Evolutionary conservation across 257 asterid species (phyloP).

Genomic region (Rhazya stricta): DNA sequence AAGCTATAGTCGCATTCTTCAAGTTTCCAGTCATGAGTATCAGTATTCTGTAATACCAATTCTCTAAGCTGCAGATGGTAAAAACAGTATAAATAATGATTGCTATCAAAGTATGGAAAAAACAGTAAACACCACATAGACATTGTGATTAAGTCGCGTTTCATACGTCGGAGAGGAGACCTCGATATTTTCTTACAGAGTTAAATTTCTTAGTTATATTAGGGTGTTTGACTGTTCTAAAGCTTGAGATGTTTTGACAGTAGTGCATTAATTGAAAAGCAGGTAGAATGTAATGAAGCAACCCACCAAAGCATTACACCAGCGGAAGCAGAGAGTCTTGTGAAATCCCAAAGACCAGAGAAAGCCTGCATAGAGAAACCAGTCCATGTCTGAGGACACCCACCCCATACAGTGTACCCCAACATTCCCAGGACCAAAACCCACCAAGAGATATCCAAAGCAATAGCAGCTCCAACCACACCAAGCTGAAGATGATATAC

Average conservation of each 20-base stretch:
- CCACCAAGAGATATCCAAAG: slow-evolving; percentile 56
- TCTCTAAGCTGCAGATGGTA: slow-evolving; percentile 40
- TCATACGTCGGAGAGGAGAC: no score
- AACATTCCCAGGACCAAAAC: slow-evolving; percentile 32
- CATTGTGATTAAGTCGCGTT: no score
- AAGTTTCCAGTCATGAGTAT: slow-evolving; percentile 69
- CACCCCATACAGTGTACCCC: slow-evolving; percentile 45
- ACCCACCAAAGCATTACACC: slow-evolving; percentile 62
- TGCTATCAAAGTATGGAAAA: no score
- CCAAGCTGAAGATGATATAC: slow-evolving; percentile 44
- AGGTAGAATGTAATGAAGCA: no score
- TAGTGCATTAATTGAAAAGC: no score
- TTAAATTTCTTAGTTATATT: no score
- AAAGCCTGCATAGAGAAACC: slow-evolving; percentile 61
- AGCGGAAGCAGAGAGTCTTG: slow-evolving; percentile 62
- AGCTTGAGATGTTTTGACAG: neutral
- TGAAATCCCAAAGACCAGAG: slow-evolving; percentile 63
- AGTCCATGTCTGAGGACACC: slow-evolving; percentile 58
- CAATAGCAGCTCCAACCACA: slow-evolving; percentile 43
- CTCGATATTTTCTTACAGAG: no score
- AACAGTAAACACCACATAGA: no score
- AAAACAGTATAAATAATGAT: slow-evolving; percentile 8
- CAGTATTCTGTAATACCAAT: slow-evolving; percentile 62
- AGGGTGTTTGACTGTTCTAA: no score
- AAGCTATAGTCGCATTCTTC: slow-evolving; percentile 51